Evolutionary conservation across 139 green algal genomes (phyloP).

Genomic region (Mesostigma viride): DNA sequence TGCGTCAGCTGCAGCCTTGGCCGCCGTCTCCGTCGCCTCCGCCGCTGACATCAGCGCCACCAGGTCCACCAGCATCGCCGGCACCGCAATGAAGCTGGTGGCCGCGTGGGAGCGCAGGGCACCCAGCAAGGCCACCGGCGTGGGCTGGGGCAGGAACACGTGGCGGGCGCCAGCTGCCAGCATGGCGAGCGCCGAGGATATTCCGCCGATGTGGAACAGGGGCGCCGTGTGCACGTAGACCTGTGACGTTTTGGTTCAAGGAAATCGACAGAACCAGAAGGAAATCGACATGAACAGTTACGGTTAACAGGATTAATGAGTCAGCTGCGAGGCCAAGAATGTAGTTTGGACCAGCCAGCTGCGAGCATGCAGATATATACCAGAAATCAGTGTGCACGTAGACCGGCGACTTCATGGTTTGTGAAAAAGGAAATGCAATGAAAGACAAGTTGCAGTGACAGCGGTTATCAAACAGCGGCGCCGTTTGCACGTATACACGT

Average conservation of each 20-base stretch:
- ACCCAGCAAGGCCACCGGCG: not conserved
- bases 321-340: no score
- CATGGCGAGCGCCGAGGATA: conserved; percentile 62
- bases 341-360: no score
- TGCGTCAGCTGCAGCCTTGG: not conserved
- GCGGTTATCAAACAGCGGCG: no score
- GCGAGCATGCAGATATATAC: no score
- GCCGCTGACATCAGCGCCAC: conserved; percentile 1
- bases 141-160: conserved; percentile 34
- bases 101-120: conserved; percentile 38
- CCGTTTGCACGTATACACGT: no score
- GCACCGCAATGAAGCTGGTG: conserved; percentile 70
- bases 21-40: not conserved
- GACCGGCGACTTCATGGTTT: no score
- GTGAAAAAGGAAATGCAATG: no score
- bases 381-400: no score
- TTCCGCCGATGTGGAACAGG: conserved; percentile 66
- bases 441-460: no score
- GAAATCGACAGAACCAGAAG: not conserved
- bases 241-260: not conserved
- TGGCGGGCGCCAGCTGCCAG: conserved; percentile 57
- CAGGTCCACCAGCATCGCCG: conserved; percentile 71
- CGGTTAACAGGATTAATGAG: no score
- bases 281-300: no score
- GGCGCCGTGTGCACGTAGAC: conserved; percentile 79